Conservation (phyloP, 2,329 filamentous ascomycete genomes). For the Catunica adiposa region DNA sequence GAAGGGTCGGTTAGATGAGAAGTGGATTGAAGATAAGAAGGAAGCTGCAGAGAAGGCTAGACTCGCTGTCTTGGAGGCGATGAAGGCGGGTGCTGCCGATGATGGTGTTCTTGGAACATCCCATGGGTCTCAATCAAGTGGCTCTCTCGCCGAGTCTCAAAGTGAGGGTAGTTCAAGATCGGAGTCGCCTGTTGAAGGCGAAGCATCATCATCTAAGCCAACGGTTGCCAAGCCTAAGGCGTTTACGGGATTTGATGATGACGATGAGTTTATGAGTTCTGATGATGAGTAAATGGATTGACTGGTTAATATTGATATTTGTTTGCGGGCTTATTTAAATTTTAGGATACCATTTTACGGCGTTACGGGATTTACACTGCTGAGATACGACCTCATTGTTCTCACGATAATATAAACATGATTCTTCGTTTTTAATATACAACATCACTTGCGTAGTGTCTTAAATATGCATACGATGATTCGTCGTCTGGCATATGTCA, state of each 20-base stretch:
- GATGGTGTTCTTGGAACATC: conserved; percentile 42
- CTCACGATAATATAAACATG: too few relatives aligned
- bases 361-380: neutral
- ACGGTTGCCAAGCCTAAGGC: conserved; percentile 22
- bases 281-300: conserved; percentile 26
- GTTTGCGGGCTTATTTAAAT: neutral
- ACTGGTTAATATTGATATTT: neutral
- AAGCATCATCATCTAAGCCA: conserved; percentile 19
- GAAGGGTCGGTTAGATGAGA: conserved; percentile 59
- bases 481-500: neutral
- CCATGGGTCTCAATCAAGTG: conserved; percentile 27
- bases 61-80: conserved; percentile 54
- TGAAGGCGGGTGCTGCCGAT: conserved; percentile 46
- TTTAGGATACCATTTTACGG: neutral
- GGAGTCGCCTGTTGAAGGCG: conserved; percentile 11
- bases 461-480: too few relatives aligned
- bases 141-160: neutral
- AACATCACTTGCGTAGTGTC: too few relatives aligned
- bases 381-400: neutral
- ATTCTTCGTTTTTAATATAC: too few relatives aligned
- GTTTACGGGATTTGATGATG: conserved; percentile 66
- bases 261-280: conserved; percentile 55
- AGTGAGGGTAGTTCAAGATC: conserved; percentile 16
- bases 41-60: conserved; percentile 72
- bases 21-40: conserved; percentile 92